phyloP scores from a whole-genome alignment of 768 basidiomycete species.

The Suillus cothurnatus region DNA sequence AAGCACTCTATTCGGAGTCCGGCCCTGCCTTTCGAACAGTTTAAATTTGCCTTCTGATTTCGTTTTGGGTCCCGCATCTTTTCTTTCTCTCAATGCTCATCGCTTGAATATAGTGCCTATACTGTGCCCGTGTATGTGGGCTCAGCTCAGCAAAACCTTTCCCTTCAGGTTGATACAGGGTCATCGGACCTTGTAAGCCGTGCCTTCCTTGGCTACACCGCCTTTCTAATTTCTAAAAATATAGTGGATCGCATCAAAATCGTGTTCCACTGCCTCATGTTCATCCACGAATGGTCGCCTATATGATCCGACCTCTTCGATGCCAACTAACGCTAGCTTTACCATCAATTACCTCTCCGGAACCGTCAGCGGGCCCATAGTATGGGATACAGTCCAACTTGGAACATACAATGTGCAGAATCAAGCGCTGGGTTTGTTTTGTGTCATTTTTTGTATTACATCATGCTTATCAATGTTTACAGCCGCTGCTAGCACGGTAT shows the following conservation, averaged over 20 bases:
- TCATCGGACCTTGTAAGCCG: slow-evolving; percentile 74
- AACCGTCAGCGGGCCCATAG: slow-evolving; percentile 58
- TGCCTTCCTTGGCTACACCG: slow-evolving; percentile 2
- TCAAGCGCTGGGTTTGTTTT: slow-evolving; percentile 65
- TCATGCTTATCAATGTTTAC: slow-evolving; percentile 9
- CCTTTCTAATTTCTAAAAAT: neutral
- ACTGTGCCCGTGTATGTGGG: slow-evolving; percentile 64
- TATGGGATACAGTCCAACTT: slow-evolving; percentile 66
- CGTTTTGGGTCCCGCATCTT: neutral
- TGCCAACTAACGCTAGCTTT: slow-evolving; percentile 45
- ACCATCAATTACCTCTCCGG: slow-evolving; percentile 63
- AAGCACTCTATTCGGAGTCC: neutral
- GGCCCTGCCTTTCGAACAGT: neutral
- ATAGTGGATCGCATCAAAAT: slow-evolving; percentile 76
- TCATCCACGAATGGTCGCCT: slow-evolving; percentile 43
- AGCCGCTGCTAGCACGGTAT: slow-evolving; percentile 63
- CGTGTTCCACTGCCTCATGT: slow-evolving; percentile 61
- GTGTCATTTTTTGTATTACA: neutral
- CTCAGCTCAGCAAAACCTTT: slow-evolving; percentile 47
- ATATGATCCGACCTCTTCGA: slow-evolving; percentile 59
- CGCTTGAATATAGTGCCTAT: slow-evolving; percentile 52
- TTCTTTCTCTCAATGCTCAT: slow-evolving; percentile 6
- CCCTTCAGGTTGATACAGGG: slow-evolving; percentile 78
- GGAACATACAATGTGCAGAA: slow-evolving; percentile 64
- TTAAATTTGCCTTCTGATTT: neutral